Percentiles rank a stretch among this genome's conserved stretches.
phyloP scores from a whole-genome alignment of 73 alveolate genomes.

The Stentor roeselii region DNA sequence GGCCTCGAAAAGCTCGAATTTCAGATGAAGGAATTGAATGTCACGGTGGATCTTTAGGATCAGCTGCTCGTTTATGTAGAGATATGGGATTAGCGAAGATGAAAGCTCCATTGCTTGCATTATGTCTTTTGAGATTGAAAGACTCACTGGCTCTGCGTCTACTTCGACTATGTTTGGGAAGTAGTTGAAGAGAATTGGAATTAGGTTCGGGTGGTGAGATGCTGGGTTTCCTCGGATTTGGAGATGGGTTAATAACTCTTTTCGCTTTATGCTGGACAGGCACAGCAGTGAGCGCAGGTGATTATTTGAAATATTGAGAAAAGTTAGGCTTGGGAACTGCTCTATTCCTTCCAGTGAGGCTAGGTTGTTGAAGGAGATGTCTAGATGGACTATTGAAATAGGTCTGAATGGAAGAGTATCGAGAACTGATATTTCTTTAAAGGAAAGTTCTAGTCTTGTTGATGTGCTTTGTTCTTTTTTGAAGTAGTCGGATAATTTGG shows the following conservation, averaged over 20 bases:
- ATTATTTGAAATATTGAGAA: constrained; percentile 3
- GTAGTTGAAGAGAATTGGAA: not conserved
- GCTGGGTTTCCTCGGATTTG: constrained; percentile 1
- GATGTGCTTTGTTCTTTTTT: not conserved
- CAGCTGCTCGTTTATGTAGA: constrained; percentile 3
- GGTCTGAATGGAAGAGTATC: not conserved
- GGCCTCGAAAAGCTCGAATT: not conserved
- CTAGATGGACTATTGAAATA: not conserved
- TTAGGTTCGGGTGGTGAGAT: constrained; percentile 4
- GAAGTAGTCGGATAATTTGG: not conserved
- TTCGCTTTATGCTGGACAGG: not conserved
- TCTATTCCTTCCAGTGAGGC: constrained; percentile 12
- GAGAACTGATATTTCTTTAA: not conserved
- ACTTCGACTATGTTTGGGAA: constrained; percentile 2
- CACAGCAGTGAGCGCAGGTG: not conserved
- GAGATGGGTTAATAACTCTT: not conserved
- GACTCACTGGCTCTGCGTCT: not conserved
- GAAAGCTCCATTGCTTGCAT: not conserved
- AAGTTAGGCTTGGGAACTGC: not conserved
- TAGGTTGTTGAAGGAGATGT: not conserved
- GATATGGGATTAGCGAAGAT: not conserved
- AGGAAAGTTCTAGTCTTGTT: constrained; percentile 6
- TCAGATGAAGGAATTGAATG: not conserved
- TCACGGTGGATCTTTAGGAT: constrained; percentile 4
- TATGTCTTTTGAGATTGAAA: not conserved